Evolutionary conservation across 805 yeast genomes (phyloP), one percentile per base, ranked within the genome.

Genomic region (Suhomyces emberorum): DNA sequence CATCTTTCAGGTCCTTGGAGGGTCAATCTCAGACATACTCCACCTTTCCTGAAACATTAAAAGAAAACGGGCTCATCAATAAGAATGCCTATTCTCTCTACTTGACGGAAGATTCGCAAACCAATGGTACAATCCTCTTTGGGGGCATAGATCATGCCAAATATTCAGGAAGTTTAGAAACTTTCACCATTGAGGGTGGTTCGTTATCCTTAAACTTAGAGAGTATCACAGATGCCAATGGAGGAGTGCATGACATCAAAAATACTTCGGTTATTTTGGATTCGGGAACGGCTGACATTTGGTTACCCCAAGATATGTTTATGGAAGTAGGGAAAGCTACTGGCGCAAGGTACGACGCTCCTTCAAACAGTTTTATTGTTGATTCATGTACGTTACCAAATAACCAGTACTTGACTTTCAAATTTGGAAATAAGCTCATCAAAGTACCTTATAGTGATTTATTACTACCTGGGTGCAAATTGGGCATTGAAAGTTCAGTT

Each of bases 251-350:
- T 28, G 16, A 16, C 3, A 18, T 17, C 5, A 16, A 10, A 16
- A 17, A 8, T 11, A 8, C 17, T 11, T 23, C 23, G 12, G 18
- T 32, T 7, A 7, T 47, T 8, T 44, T 52, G 7, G 55, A 50
- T 26, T 48, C 56, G 7, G 55, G 55, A 21, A 50, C 55, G 3
- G 46, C 55, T 3, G 46, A 43, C 28, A 45, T 49, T 15, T 50
- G 49, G 29, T 44, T 52, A 16, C 39, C 47, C 9, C 29, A 37
- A 17, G 46, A 35, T 14, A 26, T 41, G 11, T 35, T 40, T 19
- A 28, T 26, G 3, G 15, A 17, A 15, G 21, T 52, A 27, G 51
- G 35, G 14, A 34, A 41, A 15, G 15, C 30, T 8, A n/a, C 40
- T 12, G 49, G 48, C 7, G 53, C 38, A 4, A n/a, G 35, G 7